Evolutionary conservation across 352 stramenopile genomes (phyloP).

Genomic region (Blastocystis sp.): DNA sequence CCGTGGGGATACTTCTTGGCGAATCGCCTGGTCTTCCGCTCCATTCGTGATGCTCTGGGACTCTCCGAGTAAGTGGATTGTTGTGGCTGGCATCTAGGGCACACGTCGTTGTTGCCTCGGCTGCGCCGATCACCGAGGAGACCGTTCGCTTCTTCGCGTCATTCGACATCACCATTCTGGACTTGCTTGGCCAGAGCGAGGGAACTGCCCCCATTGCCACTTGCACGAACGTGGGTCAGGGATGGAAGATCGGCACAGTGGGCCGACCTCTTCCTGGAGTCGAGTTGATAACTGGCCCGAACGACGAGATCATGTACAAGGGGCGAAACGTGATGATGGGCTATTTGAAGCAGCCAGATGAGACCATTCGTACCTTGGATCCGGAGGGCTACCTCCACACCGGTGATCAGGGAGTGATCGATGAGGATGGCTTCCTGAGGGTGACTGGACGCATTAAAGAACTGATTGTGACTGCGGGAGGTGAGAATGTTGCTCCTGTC

Average conservation of each 20-base stretch:
- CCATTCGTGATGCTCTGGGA: conserved; percentile 54
- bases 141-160: conserved; percentile 87
- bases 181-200: conserved; percentile 87
- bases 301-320: conserved; percentile 13
- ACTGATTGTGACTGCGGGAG: conserved; percentile 85
- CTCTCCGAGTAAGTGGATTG: conserved; percentile 64
- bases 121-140: conserved; percentile 84
- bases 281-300: background rate
- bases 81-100: conserved; percentile 9
- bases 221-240: conserved; percentile 64
- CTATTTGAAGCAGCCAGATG: conserved; percentile 67
- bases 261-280: conserved; percentile 24
- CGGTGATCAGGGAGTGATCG: conserved; percentile 81
- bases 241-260: conserved; percentile 65
- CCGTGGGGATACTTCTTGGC: conserved; percentile 82
- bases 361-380: conserved; percentile 80
- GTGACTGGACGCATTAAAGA: conserved; percentile 93
- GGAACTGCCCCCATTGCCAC: conserved; percentile 74
- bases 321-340: conserved; percentile 53
- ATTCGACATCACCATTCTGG: conserved; percentile 84
- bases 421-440: conserved; percentile 79
- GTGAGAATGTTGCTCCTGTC: conserved; percentile 86
- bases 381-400: conserved; percentile 84
- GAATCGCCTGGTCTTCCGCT: conserved; percentile 74
- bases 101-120: conserved; percentile 65